phyloP scores from a whole-genome alignment of 495 filamentous ascomycete genomes.

The Hypoxylon lienhwacheense region DNA sequence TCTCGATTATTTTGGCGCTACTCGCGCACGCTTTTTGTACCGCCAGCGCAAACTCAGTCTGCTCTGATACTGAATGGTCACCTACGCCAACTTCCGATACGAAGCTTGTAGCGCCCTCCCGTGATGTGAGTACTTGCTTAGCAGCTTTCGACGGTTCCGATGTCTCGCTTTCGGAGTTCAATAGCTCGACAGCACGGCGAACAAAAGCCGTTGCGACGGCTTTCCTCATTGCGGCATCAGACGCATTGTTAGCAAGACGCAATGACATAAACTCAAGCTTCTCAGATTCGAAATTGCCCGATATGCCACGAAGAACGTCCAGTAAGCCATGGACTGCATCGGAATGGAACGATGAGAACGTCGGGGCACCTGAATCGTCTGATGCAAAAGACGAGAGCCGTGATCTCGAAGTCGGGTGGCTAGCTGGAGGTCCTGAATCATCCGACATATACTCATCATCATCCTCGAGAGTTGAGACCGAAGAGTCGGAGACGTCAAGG shows the following conservation, averaged over 20 bases:
- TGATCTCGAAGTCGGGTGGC: constrained; percentile 39
- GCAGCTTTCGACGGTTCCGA: constrained; percentile 67
- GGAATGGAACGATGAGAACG: constrained; percentile 73
- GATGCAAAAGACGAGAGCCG: constrained; percentile 57
- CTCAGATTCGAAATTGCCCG: constrained; percentile 79
- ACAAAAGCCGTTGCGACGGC: constrained; percentile 84
- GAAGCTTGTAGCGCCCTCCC: constrained; percentile 53
- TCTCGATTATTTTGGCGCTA: constrained; percentile 55
- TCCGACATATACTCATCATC: constrained; percentile 48
- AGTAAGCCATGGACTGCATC: constrained; percentile 84
- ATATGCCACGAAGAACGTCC: constrained; percentile 66
- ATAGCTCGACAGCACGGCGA: constrained; percentile 73
- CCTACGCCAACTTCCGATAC: constrained; percentile 55
- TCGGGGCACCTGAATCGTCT: constrained; percentile 47
- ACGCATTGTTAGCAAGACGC: constrained; percentile 85
- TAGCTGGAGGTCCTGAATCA: constrained; percentile 30
- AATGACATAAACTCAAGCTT: constrained; percentile 88
- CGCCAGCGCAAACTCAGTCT: constrained; percentile 81
- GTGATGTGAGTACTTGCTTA: constrained; percentile 54
- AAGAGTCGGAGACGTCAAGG: constrained; percentile 71
- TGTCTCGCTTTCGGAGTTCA: constrained; percentile 55
- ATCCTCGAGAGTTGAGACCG: constrained; percentile 66
- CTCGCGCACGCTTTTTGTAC: constrained; percentile 76
- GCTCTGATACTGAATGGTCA: constrained; percentile 53
- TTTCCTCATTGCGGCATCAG: constrained; percentile 80